These are phyloP conservation scores for Scheffersomyces lignosus DNA, from an alignment of 805 yeast species.

Conservation along the genomic window DNA sequence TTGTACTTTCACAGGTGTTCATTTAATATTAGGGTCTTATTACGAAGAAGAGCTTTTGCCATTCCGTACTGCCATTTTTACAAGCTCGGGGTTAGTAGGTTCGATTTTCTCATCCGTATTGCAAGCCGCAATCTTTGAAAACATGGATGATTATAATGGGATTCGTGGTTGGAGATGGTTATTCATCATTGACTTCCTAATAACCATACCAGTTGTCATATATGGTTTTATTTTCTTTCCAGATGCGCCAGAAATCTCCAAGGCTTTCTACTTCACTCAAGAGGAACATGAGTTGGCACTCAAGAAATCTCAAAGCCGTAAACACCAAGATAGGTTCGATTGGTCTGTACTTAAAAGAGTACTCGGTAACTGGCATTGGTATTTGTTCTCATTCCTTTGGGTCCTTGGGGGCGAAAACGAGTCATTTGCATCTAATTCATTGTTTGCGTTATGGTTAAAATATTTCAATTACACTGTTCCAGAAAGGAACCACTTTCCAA, in stretches of 20 bases:
- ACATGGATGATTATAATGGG: constrained; percentile 48
- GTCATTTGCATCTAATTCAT: constrained; percentile 45
- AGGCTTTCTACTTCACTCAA: constrained; percentile 35
- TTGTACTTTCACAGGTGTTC: constrained; percentile 56
- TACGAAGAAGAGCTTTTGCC: constrained; percentile 39
- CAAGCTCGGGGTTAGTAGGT: constrained; percentile 55
- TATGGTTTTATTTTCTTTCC: constrained; percentile 62
- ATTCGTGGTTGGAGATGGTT: constrained; percentile 46
- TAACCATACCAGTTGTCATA: constrained; percentile 57
- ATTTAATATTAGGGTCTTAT: constrained; percentile 55
- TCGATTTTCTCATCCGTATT: constrained; percentile 54
- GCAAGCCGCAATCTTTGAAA: constrained; percentile 53
- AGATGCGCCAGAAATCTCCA: constrained; percentile 48
- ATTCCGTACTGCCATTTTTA: constrained; percentile 47
- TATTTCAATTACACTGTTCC: constrained; percentile 41
- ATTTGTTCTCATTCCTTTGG: constrained; percentile 54
- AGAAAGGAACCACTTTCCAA: constrained; percentile 52
- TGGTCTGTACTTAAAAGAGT: constrained; percentile 38
- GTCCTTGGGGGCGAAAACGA: constrained; percentile 50
- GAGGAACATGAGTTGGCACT: constrained; percentile 45
- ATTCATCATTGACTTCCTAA: constrained; percentile 60
- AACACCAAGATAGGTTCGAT: constrained; percentile 31
- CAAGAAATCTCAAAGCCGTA: constrained; percentile 4
- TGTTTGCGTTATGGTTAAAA: constrained; percentile 49
- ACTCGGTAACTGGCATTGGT: constrained; percentile 56